phyloP scores from a whole-genome alignment of 805 yeast species.

The Metschnikowia noctiluminum region DNA sequence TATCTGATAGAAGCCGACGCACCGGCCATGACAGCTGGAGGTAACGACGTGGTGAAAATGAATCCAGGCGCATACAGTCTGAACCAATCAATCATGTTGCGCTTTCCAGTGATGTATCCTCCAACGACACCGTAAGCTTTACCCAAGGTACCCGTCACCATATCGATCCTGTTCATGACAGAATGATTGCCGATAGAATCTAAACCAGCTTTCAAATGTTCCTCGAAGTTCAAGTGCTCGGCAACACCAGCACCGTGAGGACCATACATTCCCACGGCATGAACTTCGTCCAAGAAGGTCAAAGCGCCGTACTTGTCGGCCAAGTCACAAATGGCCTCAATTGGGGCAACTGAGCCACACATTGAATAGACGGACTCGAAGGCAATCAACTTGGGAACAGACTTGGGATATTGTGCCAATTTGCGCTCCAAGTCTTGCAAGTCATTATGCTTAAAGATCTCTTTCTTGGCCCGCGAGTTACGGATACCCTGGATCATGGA shows the following conservation, averaged over 20 bases:
- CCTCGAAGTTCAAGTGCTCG: slow-evolving; percentile 88
- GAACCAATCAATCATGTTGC: slow-evolving; percentile 85
- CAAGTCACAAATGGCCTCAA: slow-evolving; percentile 85
- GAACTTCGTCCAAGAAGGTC: slow-evolving; percentile 97
- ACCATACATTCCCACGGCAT: slow-evolving; percentile 98
- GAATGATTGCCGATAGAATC: slow-evolving; percentile 41
- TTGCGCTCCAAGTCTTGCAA: slow-evolving; percentile 75
- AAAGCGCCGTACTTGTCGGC: slow-evolving; percentile 98
- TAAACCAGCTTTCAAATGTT: slow-evolving; percentile 68
- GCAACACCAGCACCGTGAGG: slow-evolving; percentile 99
- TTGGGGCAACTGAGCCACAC: slow-evolving; percentile 98
- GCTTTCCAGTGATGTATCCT: slow-evolving; percentile 92
- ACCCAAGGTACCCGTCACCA: slow-evolving; percentile 96
- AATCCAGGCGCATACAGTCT: slow-evolving; percentile 97
- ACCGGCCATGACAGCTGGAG: slow-evolving; percentile 98
- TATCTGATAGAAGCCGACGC: slow-evolving; percentile 82
- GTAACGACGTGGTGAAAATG: slow-evolving; percentile 93
- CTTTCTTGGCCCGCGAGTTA: slow-evolving; percentile 85
- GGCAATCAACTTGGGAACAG: slow-evolving; percentile 92
- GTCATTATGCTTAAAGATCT: slow-evolving; percentile 89
- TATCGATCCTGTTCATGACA: slow-evolving; percentile 86
- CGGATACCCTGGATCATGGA: slow-evolving; percentile 96
- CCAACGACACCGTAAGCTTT: slow-evolving; percentile 97
- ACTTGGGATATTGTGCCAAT: slow-evolving; percentile 75
- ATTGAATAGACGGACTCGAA: slow-evolving; percentile 96